phyloP scores from a whole-genome alignment of 2,329 filamentous ascomycete genomes.

The Exserohilum rostratum region DNA sequence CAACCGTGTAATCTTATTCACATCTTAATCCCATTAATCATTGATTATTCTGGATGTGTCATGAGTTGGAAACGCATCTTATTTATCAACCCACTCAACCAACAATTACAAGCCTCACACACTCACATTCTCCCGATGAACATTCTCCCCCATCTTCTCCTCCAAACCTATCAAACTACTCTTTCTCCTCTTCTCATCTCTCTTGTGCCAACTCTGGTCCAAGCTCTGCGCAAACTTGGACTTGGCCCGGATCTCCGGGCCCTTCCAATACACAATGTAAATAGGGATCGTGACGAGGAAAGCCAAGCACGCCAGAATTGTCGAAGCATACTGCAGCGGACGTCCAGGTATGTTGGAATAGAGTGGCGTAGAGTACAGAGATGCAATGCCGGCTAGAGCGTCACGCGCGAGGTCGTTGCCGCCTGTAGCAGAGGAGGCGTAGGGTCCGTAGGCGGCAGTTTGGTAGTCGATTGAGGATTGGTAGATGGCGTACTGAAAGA shows the following conservation, averaged over 20 bases:
- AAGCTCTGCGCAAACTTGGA: conserved; percentile 60
- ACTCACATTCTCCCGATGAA: conserved; percentile 13
- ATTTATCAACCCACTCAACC: neutral
- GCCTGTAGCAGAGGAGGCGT: conserved; percentile 75
- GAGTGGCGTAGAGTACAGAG: conserved; percentile 67
- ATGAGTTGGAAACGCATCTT: no score
- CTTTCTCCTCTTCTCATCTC: conserved; percentile 36
- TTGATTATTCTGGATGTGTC: no score
- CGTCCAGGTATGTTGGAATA: conserved; percentile 42
- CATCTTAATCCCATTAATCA: no score
- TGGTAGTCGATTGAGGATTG: conserved; percentile 82
- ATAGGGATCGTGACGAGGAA: conserved; percentile 59
- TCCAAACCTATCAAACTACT: conserved; percentile 24
- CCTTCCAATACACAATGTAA: conserved; percentile 63
- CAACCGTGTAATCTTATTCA: no score
- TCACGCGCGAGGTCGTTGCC: conserved; percentile 78
- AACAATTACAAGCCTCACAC: neutral
- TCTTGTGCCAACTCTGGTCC: conserved; percentile 37
- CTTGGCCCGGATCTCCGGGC: conserved; percentile 57
- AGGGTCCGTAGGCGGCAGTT: conserved; percentile 73
- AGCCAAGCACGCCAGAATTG: conserved; percentile 59
- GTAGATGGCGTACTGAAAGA: conserved; percentile 66
- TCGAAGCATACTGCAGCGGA: conserved; percentile 61
- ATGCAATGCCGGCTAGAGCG: conserved; percentile 74
- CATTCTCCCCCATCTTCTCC: conserved; percentile 5